Conservation (phyloP, 2,329 filamentous ascomycete species). For the Nannizziopsis barbatae region DNA sequence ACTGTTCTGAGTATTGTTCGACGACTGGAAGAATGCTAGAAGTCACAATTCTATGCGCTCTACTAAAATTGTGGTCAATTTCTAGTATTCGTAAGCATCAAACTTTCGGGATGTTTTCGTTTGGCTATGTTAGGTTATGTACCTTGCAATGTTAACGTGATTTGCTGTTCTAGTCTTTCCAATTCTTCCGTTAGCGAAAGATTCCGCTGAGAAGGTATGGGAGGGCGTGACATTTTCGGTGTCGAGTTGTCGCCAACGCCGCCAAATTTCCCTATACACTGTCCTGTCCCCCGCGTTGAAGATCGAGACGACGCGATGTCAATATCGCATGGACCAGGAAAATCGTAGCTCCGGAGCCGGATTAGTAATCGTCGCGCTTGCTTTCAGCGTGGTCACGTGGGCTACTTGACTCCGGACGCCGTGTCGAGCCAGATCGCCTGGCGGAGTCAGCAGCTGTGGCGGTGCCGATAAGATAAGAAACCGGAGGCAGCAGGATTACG, state of each 20-base stretch:
- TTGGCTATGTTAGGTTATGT: neutral
- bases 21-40: slow-evolving; percentile 85
- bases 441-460: neutral
- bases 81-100: slow-evolving; percentile 43
- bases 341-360: too few relatives aligned
- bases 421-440: too few relatives aligned
- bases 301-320: too few relatives aligned
- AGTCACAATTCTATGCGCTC: slow-evolving; percentile 90
- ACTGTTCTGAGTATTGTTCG: slow-evolving; percentile 90
- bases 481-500: slow-evolving; percentile 6
- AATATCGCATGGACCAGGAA: too few relatives aligned
- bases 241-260: too few relatives aligned
- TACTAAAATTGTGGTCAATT: slow-evolving; percentile 97
- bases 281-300: too few relatives aligned
- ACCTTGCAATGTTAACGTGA: slow-evolving; percentile 92
- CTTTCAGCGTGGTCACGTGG: too few relatives aligned
- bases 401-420: too few relatives aligned
- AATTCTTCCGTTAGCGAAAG: slow-evolving; percentile 87
- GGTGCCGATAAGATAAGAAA: neutral
- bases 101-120: slow-evolving; percentile 15
- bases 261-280: too few relatives aligned
- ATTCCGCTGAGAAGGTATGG: slow-evolving; percentile 40
- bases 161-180: slow-evolving; percentile 90
- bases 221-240: slow-evolving; percentile 41
- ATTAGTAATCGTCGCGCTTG: too few relatives aligned